Base-by-base conservation (phyloP, 352 stramenopile species). In the Globisporangium camurandrum region DNA sequence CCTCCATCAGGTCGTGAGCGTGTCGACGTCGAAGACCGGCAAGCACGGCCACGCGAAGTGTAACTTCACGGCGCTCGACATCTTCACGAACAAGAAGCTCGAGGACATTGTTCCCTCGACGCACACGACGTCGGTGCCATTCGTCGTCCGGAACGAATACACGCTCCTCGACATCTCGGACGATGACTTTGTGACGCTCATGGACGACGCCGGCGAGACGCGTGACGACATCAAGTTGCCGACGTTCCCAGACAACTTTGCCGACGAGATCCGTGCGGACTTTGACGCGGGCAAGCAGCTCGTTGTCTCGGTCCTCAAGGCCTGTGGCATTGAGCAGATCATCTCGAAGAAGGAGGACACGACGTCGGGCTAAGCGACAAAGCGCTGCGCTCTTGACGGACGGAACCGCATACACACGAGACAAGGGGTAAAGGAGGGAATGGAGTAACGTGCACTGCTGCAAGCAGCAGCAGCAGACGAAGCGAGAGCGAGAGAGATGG, bases 31-130 rank as follows among this genome's bases (percentile, higher is more conserved):
- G 56, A 99, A 99, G 95, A 99, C 97, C 55, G 97, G 97, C 81
- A 99, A 99, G 95, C 97, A 99, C 88, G 97, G 97, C 57, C 97
- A 99, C 89, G 97, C 97, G 64, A 99, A 99, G 88, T 98, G 95
- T 67, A 99, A 99, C 89, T 99, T 99, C 69, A 97, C 88, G 60
- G 96, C 96, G 55, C 83, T 96, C 31, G 96, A 99, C 82, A 99
- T 99, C 75, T 99, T 99, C 89, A 99, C 95, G 50, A 98, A 98
- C 73, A 99, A 99, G 86, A 99, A 99, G 92, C 90, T 97, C 59
- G 96, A 99, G 73, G 97, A 99, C 86, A 98, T 99, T 77, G 95
- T 99, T 64, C 96, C 96, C 49, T 98, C 97, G 62, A 97, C 97
- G 54, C 97, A 99, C 86, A 98, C 88, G 69, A 98, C 95, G 62